Percentiles rank a stretch among this genome's conserved stretches.
phyloP scores from a whole-genome alignment of 345 rosid species.

The Laguncularia racemosa region DNA sequence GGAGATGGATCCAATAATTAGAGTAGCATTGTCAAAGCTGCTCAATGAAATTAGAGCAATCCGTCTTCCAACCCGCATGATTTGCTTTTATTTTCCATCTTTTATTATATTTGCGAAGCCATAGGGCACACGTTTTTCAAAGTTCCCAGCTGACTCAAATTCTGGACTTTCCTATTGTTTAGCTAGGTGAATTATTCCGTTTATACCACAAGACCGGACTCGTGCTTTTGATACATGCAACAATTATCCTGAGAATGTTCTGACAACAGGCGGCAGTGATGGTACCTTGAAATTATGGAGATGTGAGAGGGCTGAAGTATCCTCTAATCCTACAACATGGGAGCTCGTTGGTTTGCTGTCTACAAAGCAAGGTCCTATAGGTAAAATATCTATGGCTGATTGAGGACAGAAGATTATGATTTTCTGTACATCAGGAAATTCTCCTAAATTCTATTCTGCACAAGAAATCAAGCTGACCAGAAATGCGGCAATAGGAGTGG shows the following conservation, averaged over 20 bases:
- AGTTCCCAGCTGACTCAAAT: constrained; percentile 52
- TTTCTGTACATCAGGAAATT: constrained; percentile 27
- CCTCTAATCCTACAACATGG: constrained; percentile 35
- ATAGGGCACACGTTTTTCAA: too few relatives aligned
- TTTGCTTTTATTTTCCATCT: too few relatives aligned
- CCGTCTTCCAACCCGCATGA: too few relatives aligned
- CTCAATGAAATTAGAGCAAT: too few relatives aligned
- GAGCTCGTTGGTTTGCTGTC: constrained; percentile 69
- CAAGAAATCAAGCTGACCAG: too few relatives aligned
- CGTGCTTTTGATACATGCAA: constrained; percentile 15
- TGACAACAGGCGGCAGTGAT: constrained; percentile 79
- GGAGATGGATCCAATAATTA: too few relatives aligned
- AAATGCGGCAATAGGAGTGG: too few relatives aligned
- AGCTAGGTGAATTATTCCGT: constrained; percentile 30
- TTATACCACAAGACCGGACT: constrained; percentile 21
- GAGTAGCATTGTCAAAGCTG: too few relatives aligned
- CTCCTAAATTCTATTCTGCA: too few relatives aligned
- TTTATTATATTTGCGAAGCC: too few relatives aligned
- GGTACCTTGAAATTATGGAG: constrained; percentile 84
- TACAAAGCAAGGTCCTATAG: constrained; percentile 49
- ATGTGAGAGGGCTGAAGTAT: constrained; percentile 30
- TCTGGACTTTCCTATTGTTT: constrained; percentile 57
- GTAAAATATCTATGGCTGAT: constrained; percentile 45
- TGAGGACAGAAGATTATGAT: constrained; percentile 71
- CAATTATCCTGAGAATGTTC: constrained; percentile 43